phyloP scores from a whole-genome alignment of 805 yeast genomes.

The Sugiyamaella qingdaonensis region DNA sequence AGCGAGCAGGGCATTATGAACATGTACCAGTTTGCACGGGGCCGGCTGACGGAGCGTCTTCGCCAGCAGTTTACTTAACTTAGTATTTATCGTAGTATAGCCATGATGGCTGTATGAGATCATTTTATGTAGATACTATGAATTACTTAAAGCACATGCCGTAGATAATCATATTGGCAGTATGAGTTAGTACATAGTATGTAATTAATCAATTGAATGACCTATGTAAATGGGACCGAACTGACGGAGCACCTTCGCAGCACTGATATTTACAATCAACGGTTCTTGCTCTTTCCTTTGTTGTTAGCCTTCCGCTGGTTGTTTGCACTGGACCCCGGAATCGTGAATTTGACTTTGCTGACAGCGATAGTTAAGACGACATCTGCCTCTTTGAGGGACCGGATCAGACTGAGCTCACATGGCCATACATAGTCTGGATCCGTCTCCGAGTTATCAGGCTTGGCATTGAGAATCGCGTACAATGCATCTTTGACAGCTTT shows the following conservation, averaged over 20 bases:
- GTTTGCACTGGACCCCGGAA: slow-evolving; percentile 24
- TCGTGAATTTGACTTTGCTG: slow-evolving; percentile 57
- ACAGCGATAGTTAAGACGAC: slow-evolving; percentile 64
- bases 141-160: not conserved
- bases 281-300: slow-evolving; percentile 3
- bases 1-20: slow-evolving; percentile 53
- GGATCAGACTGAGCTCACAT: slow-evolving; percentile 54
- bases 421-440: slow-evolving; percentile 67
- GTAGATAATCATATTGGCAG: too few species aligned
- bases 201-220: too few species aligned
- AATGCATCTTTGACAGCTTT: slow-evolving; percentile 72
- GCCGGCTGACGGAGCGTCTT: slow-evolving; percentile 54
- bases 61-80: slow-evolving; percentile 35
- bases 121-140: not conserved
- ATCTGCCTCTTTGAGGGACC: slow-evolving; percentile 58
- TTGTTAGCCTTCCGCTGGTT: slow-evolving; percentile 14
- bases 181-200: too few species aligned
- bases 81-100: not conserved
- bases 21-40: slow-evolving; percentile 85
- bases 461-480: slow-evolving; percentile 46
- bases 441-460: slow-evolving; percentile 33
- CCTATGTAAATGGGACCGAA: not conserved
- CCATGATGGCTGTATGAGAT: not conserved
- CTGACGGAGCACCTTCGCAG: not conserved
- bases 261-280: not conserved